A percentile compares a stretch with the other conserved stretches of the same genome.
phyloP scores from a whole-genome alignment of 2,329 filamentous ascomycete genomes.

The Xylaria multiplex region DNA sequence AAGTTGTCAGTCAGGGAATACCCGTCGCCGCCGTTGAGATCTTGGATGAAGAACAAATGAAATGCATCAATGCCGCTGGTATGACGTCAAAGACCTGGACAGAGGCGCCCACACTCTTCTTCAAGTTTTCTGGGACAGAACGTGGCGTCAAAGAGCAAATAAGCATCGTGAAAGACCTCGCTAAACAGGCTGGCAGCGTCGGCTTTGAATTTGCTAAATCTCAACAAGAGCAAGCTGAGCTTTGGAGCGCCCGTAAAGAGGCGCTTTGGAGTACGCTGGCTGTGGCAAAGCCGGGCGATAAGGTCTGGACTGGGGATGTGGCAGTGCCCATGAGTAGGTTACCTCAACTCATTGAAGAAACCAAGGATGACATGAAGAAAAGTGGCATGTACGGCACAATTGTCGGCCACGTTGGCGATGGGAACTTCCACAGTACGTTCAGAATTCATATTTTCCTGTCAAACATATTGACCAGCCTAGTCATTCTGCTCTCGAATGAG shows the following conservation, averaged over 20 bases:
- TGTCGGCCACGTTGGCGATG: conserved; percentile 78
- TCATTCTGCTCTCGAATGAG: conserved; percentile 71
- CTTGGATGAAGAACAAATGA: conserved; percentile 82
- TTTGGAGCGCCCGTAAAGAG: conserved; percentile 87
- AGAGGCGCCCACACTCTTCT: conserved; percentile 74
- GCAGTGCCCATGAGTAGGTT: conserved; percentile 81
- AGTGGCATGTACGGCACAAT: conserved; percentile 70
- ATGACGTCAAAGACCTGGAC: conserved; percentile 68
- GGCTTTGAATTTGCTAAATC: conserved; percentile 81
- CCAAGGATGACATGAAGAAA: conserved; percentile 68
- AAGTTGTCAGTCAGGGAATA: conserved; percentile 76
- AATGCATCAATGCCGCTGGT: conserved; percentile 63
- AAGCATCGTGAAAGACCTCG: conserved; percentile 48
- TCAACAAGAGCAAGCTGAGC: conserved; percentile 75
- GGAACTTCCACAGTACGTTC: conserved; percentile 75
- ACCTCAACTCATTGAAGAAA: conserved; percentile 80
- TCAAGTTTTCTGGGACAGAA: conserved; percentile 75
- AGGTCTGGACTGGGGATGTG: conserved; percentile 87
- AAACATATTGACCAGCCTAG: conserved; percentile 46
- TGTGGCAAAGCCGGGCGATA: conserved; percentile 70
- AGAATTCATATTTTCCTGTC: neutral
- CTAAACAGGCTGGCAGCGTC: conserved; percentile 64
- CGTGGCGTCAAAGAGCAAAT: conserved; percentile 82
- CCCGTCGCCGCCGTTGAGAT: conserved; percentile 83
- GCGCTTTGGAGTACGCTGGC: conserved; percentile 84